A percentile compares a stretch with the other conserved stretches of the same genome.
These are phyloP conservation scores for Emmonsiellopsis sp. DNA, from an alignment of 2,329 filamentous ascomycete genomes.

Conservation along the genomic window DNA sequence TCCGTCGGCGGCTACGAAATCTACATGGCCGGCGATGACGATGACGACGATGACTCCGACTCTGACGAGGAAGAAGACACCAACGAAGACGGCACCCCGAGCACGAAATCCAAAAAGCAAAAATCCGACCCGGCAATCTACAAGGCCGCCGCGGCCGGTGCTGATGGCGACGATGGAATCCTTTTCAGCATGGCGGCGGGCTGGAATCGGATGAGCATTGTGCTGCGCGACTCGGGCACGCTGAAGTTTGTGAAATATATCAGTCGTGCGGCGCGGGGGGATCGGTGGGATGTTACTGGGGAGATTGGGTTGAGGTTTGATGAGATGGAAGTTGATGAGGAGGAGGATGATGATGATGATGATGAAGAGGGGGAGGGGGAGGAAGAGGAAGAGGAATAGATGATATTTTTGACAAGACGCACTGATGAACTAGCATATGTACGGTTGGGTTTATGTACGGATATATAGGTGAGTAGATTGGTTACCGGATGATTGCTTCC, in stretches of 20 bases:
- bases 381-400: conserved; percentile 22
- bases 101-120: conserved; percentile 24
- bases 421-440: no score
- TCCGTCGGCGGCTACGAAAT: conserved; percentile 51
- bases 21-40: conserved; percentile 77
- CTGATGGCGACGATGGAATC: conserved; percentile 57
- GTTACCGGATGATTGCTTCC: no score
- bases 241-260: conserved; percentile 97
- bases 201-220: conserved; percentile 90
- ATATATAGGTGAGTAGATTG: no score
- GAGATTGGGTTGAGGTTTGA: conserved; percentile 61
- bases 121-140: conserved; percentile 73
- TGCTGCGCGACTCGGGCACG: conserved; percentile 75
- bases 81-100: conserved; percentile 27
- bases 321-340: conserved; percentile 39
- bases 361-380: conserved; percentile 16
- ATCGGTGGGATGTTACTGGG: conserved; percentile 84
- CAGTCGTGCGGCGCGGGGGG: conserved; percentile 69
- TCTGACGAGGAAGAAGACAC: conserved; percentile 31
- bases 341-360: conserved; percentile 17
- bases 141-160: conserved; percentile 53
- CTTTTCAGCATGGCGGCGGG: conserved; percentile 59
- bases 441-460: not conserved
- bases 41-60: conserved; percentile 56
- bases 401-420: not conserved